Conservation (phyloP, 1,139 yeast genomes). For the Kodamaea anthophila region DNA sequence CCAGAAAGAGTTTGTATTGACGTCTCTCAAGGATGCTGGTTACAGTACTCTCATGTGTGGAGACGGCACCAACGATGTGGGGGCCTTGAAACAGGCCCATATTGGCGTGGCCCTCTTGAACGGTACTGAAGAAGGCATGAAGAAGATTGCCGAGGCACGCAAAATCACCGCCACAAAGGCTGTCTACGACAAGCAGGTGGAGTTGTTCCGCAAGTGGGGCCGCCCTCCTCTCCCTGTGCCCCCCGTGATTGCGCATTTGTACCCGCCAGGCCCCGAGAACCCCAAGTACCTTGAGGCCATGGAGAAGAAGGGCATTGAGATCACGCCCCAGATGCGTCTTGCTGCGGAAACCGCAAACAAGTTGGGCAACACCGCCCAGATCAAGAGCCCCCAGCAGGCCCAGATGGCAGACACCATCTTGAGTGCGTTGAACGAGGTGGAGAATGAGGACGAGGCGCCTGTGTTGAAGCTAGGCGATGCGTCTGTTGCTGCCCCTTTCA, state of each 20-base stretch:
- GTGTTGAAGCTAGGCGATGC: constrained; percentile 96
- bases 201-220: constrained; percentile 73
- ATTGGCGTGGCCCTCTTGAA: constrained; percentile 95
- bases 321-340: constrained; percentile 60
- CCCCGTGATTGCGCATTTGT: constrained; percentile 78
- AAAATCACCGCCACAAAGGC: constrained; percentile 58
- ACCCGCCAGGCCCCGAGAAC: constrained; percentile 91
- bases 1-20: constrained; percentile 88
- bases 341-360: constrained; percentile 49
- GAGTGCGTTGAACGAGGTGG: constrained; percentile 63
- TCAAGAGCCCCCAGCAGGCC: constrained; percentile 36
- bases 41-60: constrained; percentile 98
- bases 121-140: constrained; percentile 94
- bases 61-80: constrained; percentile 99
- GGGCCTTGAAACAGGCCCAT: constrained; percentile 97
- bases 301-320: constrained; percentile 73
- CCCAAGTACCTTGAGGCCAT: constrained; percentile 84
- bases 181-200: constrained; percentile 81
- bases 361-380: constrained; percentile 27
- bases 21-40: constrained; percentile 79
- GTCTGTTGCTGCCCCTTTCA: constrained; percentile 98
- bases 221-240: constrained; percentile 88
- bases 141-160: constrained; percentile 79
- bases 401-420: constrained; percentile 68
- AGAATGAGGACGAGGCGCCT: constrained; percentile 82